Evolutionary conservation across 2,329 filamentous ascomycete species (phyloP), one percentile per base, ranked within the genome.

Genomic region (Truncatella angustata): DNA sequence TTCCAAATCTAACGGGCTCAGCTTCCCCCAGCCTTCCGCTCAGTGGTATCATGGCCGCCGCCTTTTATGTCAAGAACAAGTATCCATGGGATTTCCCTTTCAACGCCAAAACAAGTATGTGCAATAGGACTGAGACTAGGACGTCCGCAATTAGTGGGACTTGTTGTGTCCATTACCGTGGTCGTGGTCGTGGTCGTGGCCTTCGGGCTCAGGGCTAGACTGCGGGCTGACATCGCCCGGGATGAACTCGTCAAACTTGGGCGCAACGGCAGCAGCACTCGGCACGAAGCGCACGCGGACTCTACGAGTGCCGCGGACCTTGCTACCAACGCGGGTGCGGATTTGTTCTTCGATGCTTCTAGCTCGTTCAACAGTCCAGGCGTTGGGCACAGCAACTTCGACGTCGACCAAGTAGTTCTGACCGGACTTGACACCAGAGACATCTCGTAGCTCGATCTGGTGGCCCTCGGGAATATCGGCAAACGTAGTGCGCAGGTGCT

Each of bases 341-440:
- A 97, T 79, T 3, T 78, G 73, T 32, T 87, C 82, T 69, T 99
- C 94, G 12, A 96, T 76, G 14, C 79, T 73, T 34, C 83, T 78
- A 6, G 86, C 82, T 50, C 88, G 81, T 49, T 85, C 82, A 5
- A 99, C 75, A 0, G 88, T 88, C 88, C 89, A 96, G 30, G 76
- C 74, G 20, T 79, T 81, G 0, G 93, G 91, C 14, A 95, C 89
- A 2, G 84, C 88, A 55, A 97, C 73, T 68, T 96, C 92, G 6
- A 99, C 70, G 61, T 97, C 94, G 61, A 97, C 86, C 26, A 97
- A 78, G 67, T 95, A 97, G 73, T 97, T 99, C 70, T 97, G 94
- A 26, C 94, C 94, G 3, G 91, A 94, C 73, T 99, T 99, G 71
- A 96, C 81, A 50, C 94, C 94, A 58, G 91, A 88, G 3, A 97